Evolutionary conservation across 768 basidiomycete species (phyloP).

Genomic region (Nevesoporus exiguus): DNA sequence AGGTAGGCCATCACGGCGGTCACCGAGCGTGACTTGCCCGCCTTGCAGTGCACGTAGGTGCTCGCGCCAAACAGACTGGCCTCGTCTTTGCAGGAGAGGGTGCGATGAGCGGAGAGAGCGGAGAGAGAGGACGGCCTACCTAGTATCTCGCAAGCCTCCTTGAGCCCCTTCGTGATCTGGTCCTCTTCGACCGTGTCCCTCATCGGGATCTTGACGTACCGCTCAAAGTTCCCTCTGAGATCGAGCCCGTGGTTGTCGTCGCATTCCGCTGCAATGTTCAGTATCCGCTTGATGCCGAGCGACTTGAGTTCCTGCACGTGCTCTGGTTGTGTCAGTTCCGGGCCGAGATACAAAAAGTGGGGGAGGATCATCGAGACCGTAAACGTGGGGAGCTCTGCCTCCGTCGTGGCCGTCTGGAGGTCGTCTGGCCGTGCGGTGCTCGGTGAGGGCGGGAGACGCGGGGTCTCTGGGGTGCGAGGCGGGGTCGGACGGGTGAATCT

Average conservation of each 20-base stretch:
- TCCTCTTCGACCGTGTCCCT: conserved; percentile 95
- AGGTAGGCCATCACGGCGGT: conserved; percentile 97
- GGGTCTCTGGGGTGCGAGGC: conserved; percentile 39
- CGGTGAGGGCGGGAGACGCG: conserved; percentile 44
- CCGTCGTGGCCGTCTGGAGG: conserved; percentile 21
- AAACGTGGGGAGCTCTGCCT: conserved; percentile 62
- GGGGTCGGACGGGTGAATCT: conserved; percentile 28
- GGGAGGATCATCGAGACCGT: conserved; percentile 90
- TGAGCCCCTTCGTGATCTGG: conserved; percentile 74
- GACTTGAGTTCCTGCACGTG: conserved; percentile 73
- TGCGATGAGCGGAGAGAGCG: background rate
- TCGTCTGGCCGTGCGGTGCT: conserved; percentile 60
- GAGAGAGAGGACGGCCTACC: conserved; percentile 49
- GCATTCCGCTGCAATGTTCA: conserved; percentile 92
- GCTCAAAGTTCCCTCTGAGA: conserved; percentile 69
- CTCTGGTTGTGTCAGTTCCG: conserved; percentile 71
- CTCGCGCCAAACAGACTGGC: conserved; percentile 85
- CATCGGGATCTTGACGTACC: conserved; percentile 87
- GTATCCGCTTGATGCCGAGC: conserved; percentile 79
- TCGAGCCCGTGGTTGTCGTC: conserved; percentile 76
- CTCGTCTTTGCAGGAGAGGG: conserved; percentile 57
- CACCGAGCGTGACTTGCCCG: conserved; percentile 92
- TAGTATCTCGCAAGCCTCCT: conserved; percentile 81
- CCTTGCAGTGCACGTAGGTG: conserved; percentile 95
- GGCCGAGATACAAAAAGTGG: conserved; percentile 86